Evolutionary conservation across 2,329 filamentous ascomycete species (phyloP), one percentile per base, ranked within the genome.

Genomic region (Cladosporium sp.): DNA sequence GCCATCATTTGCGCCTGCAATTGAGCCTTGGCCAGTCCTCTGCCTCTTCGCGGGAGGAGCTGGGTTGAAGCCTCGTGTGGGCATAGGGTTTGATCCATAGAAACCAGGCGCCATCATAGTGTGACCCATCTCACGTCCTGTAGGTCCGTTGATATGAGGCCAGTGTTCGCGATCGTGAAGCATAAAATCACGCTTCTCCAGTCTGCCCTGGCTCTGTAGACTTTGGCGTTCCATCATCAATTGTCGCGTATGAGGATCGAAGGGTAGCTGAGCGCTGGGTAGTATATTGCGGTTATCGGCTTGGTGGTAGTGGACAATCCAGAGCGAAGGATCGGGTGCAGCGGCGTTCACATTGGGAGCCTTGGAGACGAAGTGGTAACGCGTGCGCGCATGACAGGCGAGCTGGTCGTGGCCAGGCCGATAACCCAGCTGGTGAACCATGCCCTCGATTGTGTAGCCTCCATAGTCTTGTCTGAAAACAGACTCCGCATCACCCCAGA

Each of bases 151-250:
- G 60, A 97, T 88, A 22, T 87, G 86, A 3, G 94, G 93, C 92
- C 93, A 97, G 75, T 91, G 95, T 64, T 86, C 83, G 40, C 90
- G 86, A 74, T 97, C 94, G 51, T 89, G 86, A 19, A 97, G 82
- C 87, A 97, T 95, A 71, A 97, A 97, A 68, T 97, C 92, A 70
- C 96, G 96, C 66, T 91, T 88, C 59, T 88, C 84, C 45, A 96
- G 86, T 67, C 92, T 89, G 6, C 92, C 93, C 64, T 90, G 88
- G 57, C 80, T 82, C 74, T 88, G 75, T 79, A 89, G 73, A 67
- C 80, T 81, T 51, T 76, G 75, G n/a, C 85, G 80, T 66, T 85
- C 83, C 59, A 82, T 80, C 71, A 91, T 79, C 15, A 82, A 80
- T 50, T 78, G 73, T 61, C 87, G 85, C 43, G 83, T 79, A 28